Evolutionary conservation across 495 filamentous ascomycete species (phyloP).

Genomic region (Xylaria curta): DNA sequence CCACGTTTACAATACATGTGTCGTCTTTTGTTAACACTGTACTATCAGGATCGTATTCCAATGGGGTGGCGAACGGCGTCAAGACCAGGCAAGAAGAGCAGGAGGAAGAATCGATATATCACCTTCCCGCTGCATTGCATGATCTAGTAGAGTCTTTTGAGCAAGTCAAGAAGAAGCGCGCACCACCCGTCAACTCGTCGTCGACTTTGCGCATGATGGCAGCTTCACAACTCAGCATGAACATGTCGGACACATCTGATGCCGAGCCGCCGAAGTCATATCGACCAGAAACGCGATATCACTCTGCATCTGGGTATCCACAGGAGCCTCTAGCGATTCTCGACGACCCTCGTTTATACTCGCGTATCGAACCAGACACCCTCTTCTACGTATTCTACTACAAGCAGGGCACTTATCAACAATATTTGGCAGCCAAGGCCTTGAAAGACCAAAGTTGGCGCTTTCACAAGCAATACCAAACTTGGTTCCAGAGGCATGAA

Average conservation of each 20-base stretch:
- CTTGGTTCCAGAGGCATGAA: slow-evolving; percentile 98
- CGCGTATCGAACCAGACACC: slow-evolving; percentile 89
- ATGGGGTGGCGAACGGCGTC: slow-evolving; percentile 60
- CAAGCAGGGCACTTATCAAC: slow-evolving; percentile 92
- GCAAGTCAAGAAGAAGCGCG: slow-evolving; percentile 69
- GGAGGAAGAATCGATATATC: slow-evolving; percentile 86
- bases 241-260: slow-evolving; percentile 69
- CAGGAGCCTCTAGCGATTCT: slow-evolving; percentile 89
- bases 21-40: slow-evolving; percentile 33
- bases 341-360: slow-evolving; percentile 86
- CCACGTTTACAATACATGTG: slow-evolving; percentile 30
- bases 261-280: slow-evolving; percentile 83
- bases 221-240: slow-evolving; percentile 71
- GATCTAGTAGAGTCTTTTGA: slow-evolving; percentile 93
- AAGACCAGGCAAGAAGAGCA: slow-evolving; percentile 55
- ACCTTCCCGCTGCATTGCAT: slow-evolving; percentile 87
- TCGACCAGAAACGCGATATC: slow-evolving; percentile 71
- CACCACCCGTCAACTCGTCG: slow-evolving; percentile 61
- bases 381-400: slow-evolving; percentile 99
- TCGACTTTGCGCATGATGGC: slow-evolving; percentile 75
- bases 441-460: slow-evolving; percentile 97
- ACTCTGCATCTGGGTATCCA: slow-evolving; percentile 82
- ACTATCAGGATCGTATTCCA: slow-evolving; percentile 51
- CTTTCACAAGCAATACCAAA: slow-evolving; percentile 99
- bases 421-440: slow-evolving; percentile 94